A percentile compares a stretch with the other conserved stretches of the same genome.
phyloP scores from a whole-genome alignment of 768 basidiomycete species.

The Coprinopsis sp. region DNA sequence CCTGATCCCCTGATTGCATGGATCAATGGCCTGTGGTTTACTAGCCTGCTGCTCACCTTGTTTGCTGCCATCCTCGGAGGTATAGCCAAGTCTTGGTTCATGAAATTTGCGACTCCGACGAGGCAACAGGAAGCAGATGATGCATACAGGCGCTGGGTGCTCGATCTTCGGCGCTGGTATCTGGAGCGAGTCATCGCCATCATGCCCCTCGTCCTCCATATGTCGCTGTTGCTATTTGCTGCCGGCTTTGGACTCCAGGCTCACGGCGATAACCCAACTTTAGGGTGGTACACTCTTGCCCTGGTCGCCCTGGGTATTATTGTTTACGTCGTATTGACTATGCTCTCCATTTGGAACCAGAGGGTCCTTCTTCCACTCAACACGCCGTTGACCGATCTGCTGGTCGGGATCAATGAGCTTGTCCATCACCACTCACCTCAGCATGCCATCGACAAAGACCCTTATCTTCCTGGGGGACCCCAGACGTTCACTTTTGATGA shows the following conservation, averaged over 20 bases:
- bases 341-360: neutral
- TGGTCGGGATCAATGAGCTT: neutral
- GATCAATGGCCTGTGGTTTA: constrained; percentile 22
- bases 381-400: neutral
- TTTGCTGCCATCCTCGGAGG: constrained; percentile 22
- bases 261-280: neutral
- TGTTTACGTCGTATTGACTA: neutral
- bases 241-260: constrained; percentile 12
- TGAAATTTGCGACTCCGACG: constrained; percentile 13
- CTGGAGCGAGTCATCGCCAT: constrained; percentile 13
- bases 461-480: neutral
- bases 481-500: neutral
- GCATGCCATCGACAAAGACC: neutral
- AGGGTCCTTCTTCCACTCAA: neutral
- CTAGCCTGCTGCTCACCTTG: constrained; percentile 20
- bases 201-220: constrained; percentile 13
- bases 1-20: constrained; percentile 12
- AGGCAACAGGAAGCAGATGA: constrained; percentile 10
- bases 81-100: constrained; percentile 17
- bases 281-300: neutral
- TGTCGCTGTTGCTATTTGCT: constrained; percentile 15
- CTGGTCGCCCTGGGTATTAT: neutral
- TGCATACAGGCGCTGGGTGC: constrained; percentile 14
- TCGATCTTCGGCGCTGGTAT: constrained; percentile 12
- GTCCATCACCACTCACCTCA: neutral